A percentile compares a stretch with the other conserved stretches of the same genome.
These are phyloP conservation scores for Entomophthora muscae DNA, from an alignment of 371 early-diverging fungal genomes.

Conservation along the genomic window DNA sequence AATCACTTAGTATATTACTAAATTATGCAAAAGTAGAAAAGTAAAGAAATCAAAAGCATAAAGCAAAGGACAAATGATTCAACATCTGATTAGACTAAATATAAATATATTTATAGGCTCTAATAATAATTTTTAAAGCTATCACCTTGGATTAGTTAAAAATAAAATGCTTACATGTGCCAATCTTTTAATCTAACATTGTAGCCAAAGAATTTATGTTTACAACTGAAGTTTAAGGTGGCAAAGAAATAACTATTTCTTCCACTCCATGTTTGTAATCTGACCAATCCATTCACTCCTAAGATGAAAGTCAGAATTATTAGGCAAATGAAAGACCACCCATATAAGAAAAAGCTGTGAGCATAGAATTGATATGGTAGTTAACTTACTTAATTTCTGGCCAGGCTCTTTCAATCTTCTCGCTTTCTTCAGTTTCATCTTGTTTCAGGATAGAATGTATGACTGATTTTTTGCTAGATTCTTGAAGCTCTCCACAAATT, in stretches of 20 bases:
- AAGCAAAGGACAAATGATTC: too few species aligned
- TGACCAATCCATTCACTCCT: background rate
- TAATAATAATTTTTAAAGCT: too few species aligned
- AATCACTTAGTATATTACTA: too few species aligned
- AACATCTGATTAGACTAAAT: too few species aligned
- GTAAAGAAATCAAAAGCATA: too few species aligned
- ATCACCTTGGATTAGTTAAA: too few species aligned
- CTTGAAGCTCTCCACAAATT: constrained; percentile 68
- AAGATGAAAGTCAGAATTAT: background rate
- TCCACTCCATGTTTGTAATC: background rate
- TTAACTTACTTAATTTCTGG: constrained; percentile 5
- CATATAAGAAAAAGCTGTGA: background rate
- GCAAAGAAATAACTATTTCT: background rate
- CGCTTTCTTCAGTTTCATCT: constrained; percentile 54
- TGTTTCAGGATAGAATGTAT: constrained; percentile 49
- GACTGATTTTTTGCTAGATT: constrained; percentile 63
- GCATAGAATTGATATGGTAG: background rate
- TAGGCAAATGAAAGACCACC: background rate
- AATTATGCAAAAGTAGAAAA: too few species aligned
- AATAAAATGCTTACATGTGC: too few species aligned
- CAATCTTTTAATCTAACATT: too few species aligned
- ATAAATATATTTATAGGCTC: too few species aligned
- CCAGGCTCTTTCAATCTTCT: constrained; percentile 13
- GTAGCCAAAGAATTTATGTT: too few species aligned
- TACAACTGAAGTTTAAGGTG: too few species aligned